phyloP scores from a whole-genome alignment of 148 eudicot genomes.

The Camellia granthamiana region DNA sequence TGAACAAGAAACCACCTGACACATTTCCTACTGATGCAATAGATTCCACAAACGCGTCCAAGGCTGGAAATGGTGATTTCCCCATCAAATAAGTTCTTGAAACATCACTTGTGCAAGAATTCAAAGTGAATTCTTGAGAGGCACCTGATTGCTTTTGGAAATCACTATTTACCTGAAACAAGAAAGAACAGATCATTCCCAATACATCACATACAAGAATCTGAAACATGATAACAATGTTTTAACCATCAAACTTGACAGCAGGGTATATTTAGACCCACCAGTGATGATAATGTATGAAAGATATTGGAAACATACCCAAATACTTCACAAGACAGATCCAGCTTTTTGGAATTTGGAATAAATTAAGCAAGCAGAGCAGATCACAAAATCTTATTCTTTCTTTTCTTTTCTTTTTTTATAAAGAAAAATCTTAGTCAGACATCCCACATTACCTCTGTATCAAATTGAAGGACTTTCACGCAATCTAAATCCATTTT shows the following conservation, averaged over 20 bases:
- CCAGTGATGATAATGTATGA: background rate
- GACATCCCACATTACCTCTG: constrained; percentile 57
- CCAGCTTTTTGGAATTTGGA: background rate
- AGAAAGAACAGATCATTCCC: constrained; percentile 1
- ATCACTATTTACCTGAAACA: constrained; percentile 41
- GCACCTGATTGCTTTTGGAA: constrained; percentile 28
- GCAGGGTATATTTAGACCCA: background rate
- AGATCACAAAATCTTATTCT: background rate
- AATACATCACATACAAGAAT: constrained; percentile 3
- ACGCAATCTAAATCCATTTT: constrained; percentile 88
- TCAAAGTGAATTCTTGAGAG: constrained; percentile 38
- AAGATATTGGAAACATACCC: background rate
- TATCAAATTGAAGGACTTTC: constrained; percentile 78
- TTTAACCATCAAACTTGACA: background rate
- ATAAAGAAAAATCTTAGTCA: background rate
- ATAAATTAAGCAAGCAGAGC: background rate
- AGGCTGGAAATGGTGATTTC: constrained; percentile 80
- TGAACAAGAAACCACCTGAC: constrained; percentile 37
- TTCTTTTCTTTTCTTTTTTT: no score
- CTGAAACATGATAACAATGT: background rate
- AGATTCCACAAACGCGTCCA: constrained; percentile 77
- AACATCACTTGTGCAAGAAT: constrained; percentile 43
- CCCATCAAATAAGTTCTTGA: constrained; percentile 66
- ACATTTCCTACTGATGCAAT: constrained; percentile 64
- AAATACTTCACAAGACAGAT: constrained; percentile 3